Evolutionary conservation across 768 basidiomycete species (phyloP), one percentile per base, ranked within the genome.

Genomic region (Termitomyces sp.): DNA sequence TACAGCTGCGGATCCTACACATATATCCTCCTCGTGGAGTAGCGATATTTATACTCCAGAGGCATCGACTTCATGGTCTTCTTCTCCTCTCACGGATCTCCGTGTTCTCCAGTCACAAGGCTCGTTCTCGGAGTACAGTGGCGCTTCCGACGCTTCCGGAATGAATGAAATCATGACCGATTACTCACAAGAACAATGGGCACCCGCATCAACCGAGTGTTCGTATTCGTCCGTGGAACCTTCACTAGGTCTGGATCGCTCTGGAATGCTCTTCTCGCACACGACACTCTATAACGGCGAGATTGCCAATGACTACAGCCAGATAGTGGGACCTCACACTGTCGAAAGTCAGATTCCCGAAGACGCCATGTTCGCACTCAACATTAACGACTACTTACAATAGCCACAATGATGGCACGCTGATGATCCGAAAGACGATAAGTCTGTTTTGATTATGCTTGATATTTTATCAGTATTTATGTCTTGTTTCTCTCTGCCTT

Each of bases 1-100:
- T 32, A 60, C 66, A 9, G 33, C 60, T 26, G 47, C 47, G 26
- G 48, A 49, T 48, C 38, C 65, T 54, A 60, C 24, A 68, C 74
- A 68, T n/a, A 60, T 69, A 38, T 62, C 71, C 33, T 75, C 78
- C 4, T 76, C 77, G 5, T 79, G 78, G 78, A 73, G 76, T 56
- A 71, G 68, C 26, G 66, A 73, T 18, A 51, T 61, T 3, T 51
- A 62, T 44, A 62, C 56, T 32, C 36, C 64, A 40, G 49, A 54
- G 3, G 30, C 38, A 4, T n/a, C 45, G 28, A 33, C 55, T 43
- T 45, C 52, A 4, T 63, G 62, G 62, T 47, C 43, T 10, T 46
- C 64, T 18, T 58, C 62, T 7, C 51, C 62, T 4, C 54, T 51
- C 6, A 36, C 50, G 20, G 52, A 52, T 24, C 41, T 48, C 22